These are phyloP conservation scores for Monosporascus sp. DNA, from an alignment of 2,329 filamentous ascomycete species.

Conservation along the genomic window DNA sequence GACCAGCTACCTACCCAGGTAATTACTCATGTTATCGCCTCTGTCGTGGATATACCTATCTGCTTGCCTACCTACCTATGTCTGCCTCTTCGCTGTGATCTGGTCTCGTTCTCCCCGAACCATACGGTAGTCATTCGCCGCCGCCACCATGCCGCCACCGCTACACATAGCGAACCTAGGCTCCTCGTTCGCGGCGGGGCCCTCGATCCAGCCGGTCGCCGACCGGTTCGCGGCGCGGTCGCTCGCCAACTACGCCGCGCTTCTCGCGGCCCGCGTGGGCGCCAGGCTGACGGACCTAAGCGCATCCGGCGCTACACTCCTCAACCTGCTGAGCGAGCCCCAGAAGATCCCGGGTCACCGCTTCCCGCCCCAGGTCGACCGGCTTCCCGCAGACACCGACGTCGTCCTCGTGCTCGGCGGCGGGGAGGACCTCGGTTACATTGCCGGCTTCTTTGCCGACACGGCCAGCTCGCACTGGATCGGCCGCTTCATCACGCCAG, in stretches of 20 bases:
- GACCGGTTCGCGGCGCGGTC: conserved; percentile 25
- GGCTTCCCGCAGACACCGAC: conserved; percentile 28
- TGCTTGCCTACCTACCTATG: no score
- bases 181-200: conserved; percentile 28
- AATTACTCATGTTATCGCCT: no score
- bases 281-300: conserved; percentile 26
- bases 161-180: conserved; percentile 25
- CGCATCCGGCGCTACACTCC: conserved; percentile 32
- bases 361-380: conserved; percentile 31
- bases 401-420: conserved; percentile 33
- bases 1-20: no score
- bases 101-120: no score
- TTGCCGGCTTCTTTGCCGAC: conserved; percentile 29
- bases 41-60: no score
- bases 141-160: conserved; percentile 1
- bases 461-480: conserved; percentile 3
- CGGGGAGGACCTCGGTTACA: conserved; percentile 34
- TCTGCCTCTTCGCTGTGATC: no score
- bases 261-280: conserved; percentile 20
- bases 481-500: conserved; percentile 10
- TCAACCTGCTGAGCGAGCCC: conserved; percentile 30
- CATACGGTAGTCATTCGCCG: no score
- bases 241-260: conserved; percentile 30
- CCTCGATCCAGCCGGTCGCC: conserved; percentile 28
- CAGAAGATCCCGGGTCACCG: conserved; percentile 14